Percentiles rank a stretch among this genome's conserved stretches.
Evolutionary conservation across 768 basidiomycete species (phyloP).

Genomic region (Panaeolus papilionaceus): DNA sequence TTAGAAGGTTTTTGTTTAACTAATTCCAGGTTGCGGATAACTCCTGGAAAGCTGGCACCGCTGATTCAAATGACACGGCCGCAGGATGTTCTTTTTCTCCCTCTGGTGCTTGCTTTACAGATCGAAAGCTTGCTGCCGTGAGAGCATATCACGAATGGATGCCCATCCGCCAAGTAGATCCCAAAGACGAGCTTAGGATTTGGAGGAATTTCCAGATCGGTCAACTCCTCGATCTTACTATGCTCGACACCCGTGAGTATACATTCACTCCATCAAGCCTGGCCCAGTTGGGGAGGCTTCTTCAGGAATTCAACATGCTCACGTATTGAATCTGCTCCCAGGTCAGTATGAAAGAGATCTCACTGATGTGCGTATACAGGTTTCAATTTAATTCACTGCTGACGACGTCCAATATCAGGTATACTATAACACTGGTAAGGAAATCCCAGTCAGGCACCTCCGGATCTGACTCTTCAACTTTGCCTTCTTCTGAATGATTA

Average conservation of each 20-base stretch:
- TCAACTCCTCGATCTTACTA: constrained; percentile 63
- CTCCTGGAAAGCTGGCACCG: constrained; percentile 61
- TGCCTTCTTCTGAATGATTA: neutral
- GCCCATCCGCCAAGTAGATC: constrained; percentile 63
- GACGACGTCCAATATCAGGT: constrained; percentile 32
- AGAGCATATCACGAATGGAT: constrained; percentile 69
- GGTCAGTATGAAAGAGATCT: constrained; percentile 63
- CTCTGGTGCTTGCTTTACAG: constrained; percentile 62
- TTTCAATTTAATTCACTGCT: neutral
- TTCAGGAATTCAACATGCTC: too few species aligned
- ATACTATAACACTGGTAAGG: constrained; percentile 56
- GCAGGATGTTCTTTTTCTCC: constrained; percentile 56
- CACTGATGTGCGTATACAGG: constrained; percentile 48
- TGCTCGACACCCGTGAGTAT: constrained; percentile 63
- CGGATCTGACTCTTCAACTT: neutral
- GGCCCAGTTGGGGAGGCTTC: too few species aligned
- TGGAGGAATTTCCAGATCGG: constrained; percentile 72
- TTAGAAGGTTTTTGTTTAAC: neutral
- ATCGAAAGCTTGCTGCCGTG: constrained; percentile 63
- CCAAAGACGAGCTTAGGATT: constrained; percentile 60
- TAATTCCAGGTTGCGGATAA: constrained; percentile 55
- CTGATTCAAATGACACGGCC: constrained; percentile 59
- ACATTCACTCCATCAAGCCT: too few species aligned
- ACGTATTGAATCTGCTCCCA: constrained; percentile 18
- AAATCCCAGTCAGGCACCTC: neutral